A percentile compares a stretch with the other conserved stretches of the same genome.
These are phyloP conservation scores for Elaeis guineensis DNA, from an alignment of 176 grass and related monocot species.

Conservation along the genomic window DNA sequence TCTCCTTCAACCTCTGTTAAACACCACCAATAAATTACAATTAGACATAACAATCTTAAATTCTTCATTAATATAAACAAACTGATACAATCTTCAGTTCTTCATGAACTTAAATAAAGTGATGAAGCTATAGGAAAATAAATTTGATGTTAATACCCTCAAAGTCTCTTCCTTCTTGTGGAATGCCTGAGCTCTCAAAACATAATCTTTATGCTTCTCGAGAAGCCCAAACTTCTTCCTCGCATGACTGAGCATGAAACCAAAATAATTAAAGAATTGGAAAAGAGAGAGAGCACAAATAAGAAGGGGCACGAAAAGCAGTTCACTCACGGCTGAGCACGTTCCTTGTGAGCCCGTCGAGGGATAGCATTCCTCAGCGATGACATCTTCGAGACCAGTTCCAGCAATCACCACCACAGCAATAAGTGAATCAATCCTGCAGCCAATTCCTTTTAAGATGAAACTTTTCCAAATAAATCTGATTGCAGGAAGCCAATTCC, in stretches of 20 bases:
- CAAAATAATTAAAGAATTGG: background rate
- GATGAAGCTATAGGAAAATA: background rate
- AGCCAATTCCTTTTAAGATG: no score
- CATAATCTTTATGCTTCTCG: constrained; percentile 90
- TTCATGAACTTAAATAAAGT: background rate
- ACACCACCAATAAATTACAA: background rate
- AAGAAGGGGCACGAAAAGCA: background rate
- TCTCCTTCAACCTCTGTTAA: constrained; percentile 69
- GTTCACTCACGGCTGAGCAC: constrained; percentile 70
- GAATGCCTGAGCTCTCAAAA: constrained; percentile 46
- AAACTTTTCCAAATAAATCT: no score
- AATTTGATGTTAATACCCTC: constrained; percentile 28
- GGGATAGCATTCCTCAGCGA: constrained; percentile 83
- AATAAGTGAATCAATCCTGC: no score
- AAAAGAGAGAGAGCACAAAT: background rate
- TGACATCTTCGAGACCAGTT: constrained; percentile 36
- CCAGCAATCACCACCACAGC: no score
- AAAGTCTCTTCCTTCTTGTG: constrained; percentile 62
- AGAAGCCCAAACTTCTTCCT: constrained; percentile 80
- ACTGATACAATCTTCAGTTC: no score
- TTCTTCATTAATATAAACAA: no score
- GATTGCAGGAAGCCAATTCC: no score
- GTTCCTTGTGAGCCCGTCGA: constrained; percentile 83
- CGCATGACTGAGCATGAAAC: constrained; percentile 39
- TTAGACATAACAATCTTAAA: no score